Evolutionary conservation across 2,329 filamentous ascomycete genomes (phyloP).

Genomic region (Neonectria magnoliae): DNA sequence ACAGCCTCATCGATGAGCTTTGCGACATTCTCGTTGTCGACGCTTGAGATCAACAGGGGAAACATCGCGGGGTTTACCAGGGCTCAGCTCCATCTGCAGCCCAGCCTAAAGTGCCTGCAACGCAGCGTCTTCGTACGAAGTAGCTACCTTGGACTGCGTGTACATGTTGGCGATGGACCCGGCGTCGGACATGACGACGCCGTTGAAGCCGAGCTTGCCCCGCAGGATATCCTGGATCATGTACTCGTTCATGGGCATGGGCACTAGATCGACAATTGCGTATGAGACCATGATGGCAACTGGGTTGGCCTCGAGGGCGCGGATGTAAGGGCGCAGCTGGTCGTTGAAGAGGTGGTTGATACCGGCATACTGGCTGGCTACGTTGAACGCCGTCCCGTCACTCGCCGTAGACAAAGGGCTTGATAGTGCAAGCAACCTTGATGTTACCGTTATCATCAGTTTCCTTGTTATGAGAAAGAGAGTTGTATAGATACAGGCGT

Average conservation of each 20-base stretch:
- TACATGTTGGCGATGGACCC: constrained; percentile 42
- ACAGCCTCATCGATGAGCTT: constrained; percentile 41
- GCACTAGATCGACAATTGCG: constrained; percentile 44
- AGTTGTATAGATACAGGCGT: background rate
- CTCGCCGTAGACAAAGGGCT: constrained; percentile 50
- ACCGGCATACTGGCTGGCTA: constrained; percentile 45
- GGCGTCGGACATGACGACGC: constrained; percentile 48
- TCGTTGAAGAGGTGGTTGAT: constrained; percentile 50
- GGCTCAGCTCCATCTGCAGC: constrained; percentile 43
- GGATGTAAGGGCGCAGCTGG: constrained; percentile 43
- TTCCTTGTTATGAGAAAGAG: constrained; percentile 29
- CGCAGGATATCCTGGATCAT: constrained; percentile 42
- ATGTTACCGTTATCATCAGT: constrained; percentile 45
- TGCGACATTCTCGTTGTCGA: constrained; percentile 35
- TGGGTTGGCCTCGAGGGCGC: constrained; percentile 43
- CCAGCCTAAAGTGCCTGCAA: constrained; percentile 41
- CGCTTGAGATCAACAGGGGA: constrained; percentile 33
- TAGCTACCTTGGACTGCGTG: constrained; percentile 42
- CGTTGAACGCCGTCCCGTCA: constrained; percentile 48
- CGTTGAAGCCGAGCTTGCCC: constrained; percentile 44
- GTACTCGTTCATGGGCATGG: constrained; percentile 46
- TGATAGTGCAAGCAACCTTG: constrained; percentile 49
- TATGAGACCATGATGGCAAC: constrained; percentile 47
- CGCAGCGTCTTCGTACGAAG: constrained; percentile 41
- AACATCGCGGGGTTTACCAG: constrained; percentile 37